phyloP scores from a whole-genome alignment of 148 eudicot genomes.

The Agrostemma githago region DNA sequence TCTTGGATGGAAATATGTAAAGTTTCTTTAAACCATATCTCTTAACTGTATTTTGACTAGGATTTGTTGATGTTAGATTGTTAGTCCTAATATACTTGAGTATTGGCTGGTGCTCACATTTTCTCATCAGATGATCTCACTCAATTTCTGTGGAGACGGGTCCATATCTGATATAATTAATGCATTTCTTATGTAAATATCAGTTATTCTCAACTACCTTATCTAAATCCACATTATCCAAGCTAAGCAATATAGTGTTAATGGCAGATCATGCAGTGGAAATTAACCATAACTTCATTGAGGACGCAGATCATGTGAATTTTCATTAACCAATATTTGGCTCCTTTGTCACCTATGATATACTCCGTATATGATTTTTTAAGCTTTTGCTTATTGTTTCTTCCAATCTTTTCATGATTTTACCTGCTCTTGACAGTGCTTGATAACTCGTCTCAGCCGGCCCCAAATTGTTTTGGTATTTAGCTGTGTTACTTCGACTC shows the following conservation, averaged over 20 bases:
- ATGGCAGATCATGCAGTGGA: neutral
- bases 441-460: neutral
- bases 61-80: neutral
- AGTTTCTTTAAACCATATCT: slow-evolving; percentile 14
- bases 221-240: too few relatives aligned
- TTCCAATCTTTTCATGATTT: neutral
- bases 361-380: too few relatives aligned
- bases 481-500: neutral
- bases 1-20: slow-evolving; percentile 74
- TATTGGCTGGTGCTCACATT: neutral
- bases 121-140: neutral
- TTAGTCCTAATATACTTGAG: neutral
- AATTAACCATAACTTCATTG: neutral
- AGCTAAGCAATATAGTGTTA: neutral
- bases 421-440: neutral
- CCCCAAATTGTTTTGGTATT: neutral
- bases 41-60: neutral
- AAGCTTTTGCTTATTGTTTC: neutral
- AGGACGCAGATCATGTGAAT: neutral
- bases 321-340: neutral
- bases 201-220: neutral
- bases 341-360: neutral
- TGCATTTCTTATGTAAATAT: neutral
- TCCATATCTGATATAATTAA: too few relatives aligned
- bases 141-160: neutral